phyloP scores from a whole-genome alignment of 2,329 filamentous ascomycete species.

The Verruconis gallopava region DNA sequence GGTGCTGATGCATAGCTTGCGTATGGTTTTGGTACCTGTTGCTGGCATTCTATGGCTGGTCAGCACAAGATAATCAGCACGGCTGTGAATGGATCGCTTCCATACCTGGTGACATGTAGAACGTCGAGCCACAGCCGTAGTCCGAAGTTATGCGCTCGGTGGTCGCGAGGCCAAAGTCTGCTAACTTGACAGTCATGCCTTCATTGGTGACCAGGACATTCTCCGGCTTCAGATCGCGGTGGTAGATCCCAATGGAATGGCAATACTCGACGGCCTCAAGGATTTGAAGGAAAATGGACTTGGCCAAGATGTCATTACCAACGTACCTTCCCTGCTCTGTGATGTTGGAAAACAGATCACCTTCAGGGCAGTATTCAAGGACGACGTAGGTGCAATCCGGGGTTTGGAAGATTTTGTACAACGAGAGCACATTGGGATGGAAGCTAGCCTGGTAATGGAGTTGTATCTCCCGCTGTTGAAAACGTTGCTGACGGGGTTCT shows the following conservation, averaged over 20 bases:
- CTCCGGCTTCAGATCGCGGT: conserved; percentile 94
- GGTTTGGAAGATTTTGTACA: conserved; percentile 87
- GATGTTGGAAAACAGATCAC: conserved; percentile 94
- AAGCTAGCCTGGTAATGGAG: conserved; percentile 80
- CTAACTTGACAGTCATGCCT: conserved; percentile 84
- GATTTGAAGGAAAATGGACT: conserved; percentile 83
- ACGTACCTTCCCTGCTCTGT: conserved; percentile 90
- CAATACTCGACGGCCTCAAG: conserved; percentile 93
- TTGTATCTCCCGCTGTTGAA: conserved; percentile 86
- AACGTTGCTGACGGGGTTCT: conserved; percentile 74
- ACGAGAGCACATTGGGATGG: conserved; percentile 85
- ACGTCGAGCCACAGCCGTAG: conserved; percentile 95
- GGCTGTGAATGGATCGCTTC: background rate
- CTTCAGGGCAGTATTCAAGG: conserved; percentile 92
- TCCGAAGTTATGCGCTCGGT: conserved; percentile 74
- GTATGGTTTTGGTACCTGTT: conserved; percentile 53
- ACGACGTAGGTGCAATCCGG: conserved; percentile 91
- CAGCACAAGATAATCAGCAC: conserved; percentile 16
- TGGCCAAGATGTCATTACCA: conserved; percentile 79
- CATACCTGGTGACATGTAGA: conserved; percentile 97
- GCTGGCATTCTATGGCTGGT: conserved; percentile 65
- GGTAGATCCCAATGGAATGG: conserved; percentile 87
- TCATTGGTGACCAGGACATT: conserved; percentile 88
- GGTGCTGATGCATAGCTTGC: conserved; percentile 80
- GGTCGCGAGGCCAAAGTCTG: conserved; percentile 93